phyloP scores from a whole-genome alignment of 371 early-diverging fungal species.

The Rhizopus arrhizus region DNA sequence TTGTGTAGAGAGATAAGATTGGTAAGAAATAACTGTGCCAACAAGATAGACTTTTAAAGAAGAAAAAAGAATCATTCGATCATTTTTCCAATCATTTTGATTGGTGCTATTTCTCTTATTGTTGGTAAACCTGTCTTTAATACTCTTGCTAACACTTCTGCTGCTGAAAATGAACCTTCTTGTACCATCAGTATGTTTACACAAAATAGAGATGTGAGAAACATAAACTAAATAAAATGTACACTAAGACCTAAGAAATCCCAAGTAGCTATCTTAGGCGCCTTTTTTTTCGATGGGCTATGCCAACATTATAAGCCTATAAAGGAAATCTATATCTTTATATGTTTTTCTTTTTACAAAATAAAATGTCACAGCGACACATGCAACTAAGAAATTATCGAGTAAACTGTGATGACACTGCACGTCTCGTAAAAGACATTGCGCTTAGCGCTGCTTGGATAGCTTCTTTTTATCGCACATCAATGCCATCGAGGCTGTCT shows the following conservation, averaged over 20 bases:
- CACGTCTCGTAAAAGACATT: conserved; percentile 97
- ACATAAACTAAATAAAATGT: background rate
- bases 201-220: too few species aligned
- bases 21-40: conserved; percentile 34
- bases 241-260: conserved; percentile 88
- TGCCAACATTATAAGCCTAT: conserved; percentile 72
- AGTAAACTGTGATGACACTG: conserved; percentile 97
- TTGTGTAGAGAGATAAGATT: too few species aligned
- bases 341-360: conserved; percentile 20
- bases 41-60: conserved; percentile 82
- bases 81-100: conserved; percentile 95
- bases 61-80: conserved; percentile 84
- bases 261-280: conserved; percentile 91
- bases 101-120: conserved; percentile 97
- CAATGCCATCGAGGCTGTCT: conserved; percentile 97
- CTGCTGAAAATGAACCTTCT: conserved; percentile 82
- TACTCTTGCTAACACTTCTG: conserved; percentile 85
- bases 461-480: conserved; percentile 98
- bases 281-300: conserved; percentile 85
- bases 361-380: background rate
- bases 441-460: conserved; percentile 88
- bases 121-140: conserved; percentile 99
- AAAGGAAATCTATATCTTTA: conserved; percentile 70
- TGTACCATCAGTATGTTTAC: conserved; percentile 39
- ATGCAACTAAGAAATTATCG: background rate